Base-by-base conservation (phyloP, 148 eudicot species). In the Cornus kousa region DNA sequence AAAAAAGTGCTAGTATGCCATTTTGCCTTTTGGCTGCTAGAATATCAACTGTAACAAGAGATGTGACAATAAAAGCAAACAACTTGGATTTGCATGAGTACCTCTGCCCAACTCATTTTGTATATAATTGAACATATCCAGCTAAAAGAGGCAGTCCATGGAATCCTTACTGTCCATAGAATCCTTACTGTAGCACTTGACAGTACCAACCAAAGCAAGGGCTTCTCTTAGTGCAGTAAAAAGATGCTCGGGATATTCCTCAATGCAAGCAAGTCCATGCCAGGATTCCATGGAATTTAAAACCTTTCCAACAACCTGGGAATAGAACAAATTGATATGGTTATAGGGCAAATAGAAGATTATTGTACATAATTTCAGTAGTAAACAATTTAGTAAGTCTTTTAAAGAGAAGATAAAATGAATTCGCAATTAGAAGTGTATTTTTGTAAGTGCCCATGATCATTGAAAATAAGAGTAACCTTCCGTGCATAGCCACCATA, bases 401-500 rank as follows among this genome's bases (percentile, higher is more conserved):
- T 62, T 20, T 2, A 14, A 16, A 53, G 24, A 19, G 66, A 19
- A 62, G 66, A 62, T 62, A n/a, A n/a, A 19, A 62, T 11, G 24
- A 1, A 62, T 62, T 62, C 20, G 23, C 20, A 5, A 62, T 62
- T 62, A 57, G 48, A 10, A 10, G 37, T 35, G 5, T 35, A 35
- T 35, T 35, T 35, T 35, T 35, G 37, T 35, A 35, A 35, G 37
- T 35, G 37, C 37, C 37, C 37, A 35, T 35, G 37, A 1, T 4
- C 37, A 35, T 35, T 35, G 37, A 28, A 79, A 33, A 48, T 20
- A 70, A 19, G 4, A 69, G 74, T 37, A 0, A 90, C 98, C 97
- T 95, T 95, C 59, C 98, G 85, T 33, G 97, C 98, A 85, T 91
- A 95, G 71, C 97, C 94, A 74, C 98, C 98, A 78, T 91, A 95